Percentiles rank a stretch among this genome's conserved stretches.
Conservation (phyloP, 345 rosid species). For the Brassica carinata region DNA sequence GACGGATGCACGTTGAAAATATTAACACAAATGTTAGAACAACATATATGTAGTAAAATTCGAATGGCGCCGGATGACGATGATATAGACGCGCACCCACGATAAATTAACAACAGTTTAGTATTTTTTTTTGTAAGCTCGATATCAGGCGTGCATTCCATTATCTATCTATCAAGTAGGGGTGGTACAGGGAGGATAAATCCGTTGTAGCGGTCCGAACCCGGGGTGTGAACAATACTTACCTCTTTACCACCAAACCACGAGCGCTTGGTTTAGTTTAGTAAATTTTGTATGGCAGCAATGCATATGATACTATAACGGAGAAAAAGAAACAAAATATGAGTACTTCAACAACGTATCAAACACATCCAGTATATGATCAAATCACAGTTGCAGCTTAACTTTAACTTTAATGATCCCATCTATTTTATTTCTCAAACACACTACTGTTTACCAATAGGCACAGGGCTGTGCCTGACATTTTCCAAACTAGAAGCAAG, state of each 20-base stretch:
- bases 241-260: too few relatives aligned
- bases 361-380: neutral
- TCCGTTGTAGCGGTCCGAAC: too few relatives aligned
- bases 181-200: too few relatives aligned
- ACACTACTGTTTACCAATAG: neutral
- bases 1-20: neutral
- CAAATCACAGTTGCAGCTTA: neutral
- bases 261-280: too few relatives aligned
- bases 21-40: neutral
- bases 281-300: neutral
- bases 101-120: neutral
- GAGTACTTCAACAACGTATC: constrained; percentile 24
- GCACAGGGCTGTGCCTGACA: too few relatives aligned
- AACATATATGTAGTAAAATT: neutral
- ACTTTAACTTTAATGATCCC: neutral
- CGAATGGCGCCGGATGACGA: neutral
- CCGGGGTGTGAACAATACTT: too few relatives aligned
- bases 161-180: too few relatives aligned
- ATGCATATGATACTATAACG: constrained; percentile 9
- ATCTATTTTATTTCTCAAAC: neutral
- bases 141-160: too few relatives aligned
- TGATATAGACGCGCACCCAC: neutral
- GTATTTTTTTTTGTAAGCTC: too few relatives aligned
- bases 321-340: neutral
- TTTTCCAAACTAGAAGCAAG: too few relatives aligned